Conservation (phyloP, 768 basidiomycete genomes). For the Termitomyces sp. region DNA sequence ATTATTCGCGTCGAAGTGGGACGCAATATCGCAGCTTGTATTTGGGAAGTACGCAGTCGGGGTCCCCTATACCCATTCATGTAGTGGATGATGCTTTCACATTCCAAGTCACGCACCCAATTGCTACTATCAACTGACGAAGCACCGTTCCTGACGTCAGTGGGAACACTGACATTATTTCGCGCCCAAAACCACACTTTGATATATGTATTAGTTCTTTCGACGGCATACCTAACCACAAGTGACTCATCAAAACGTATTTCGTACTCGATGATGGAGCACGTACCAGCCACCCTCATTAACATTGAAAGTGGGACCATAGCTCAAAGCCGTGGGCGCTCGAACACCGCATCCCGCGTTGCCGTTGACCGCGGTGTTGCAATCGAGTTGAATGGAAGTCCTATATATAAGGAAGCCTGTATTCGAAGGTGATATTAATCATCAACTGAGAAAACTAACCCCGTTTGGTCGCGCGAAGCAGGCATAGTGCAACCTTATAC, state of each 20-base stretch:
- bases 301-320: slow-evolving; percentile 51
- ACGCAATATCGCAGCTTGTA: slow-evolving; percentile 49
- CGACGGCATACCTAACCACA: slow-evolving; percentile 54
- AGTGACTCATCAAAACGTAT: neutral
- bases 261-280: neutral
- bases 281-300: slow-evolving; percentile 56
- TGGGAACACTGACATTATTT: slow-evolving; percentile 37
- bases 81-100: neutral
- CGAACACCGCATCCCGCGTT: slow-evolving; percentile 44
- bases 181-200: slow-evolving; percentile 74
- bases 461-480: slow-evolving; percentile 31
- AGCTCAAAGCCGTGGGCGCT: slow-evolving; percentile 33
- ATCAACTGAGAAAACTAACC: slow-evolving; percentile 23
- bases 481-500: slow-evolving; percentile 36
- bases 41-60: slow-evolving; percentile 58
- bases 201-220: slow-evolving; percentile 48
- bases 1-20: slow-evolving; percentile 48
- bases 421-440: neutral
- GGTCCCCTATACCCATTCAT: slow-evolving; percentile 32
- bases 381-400: slow-evolving; percentile 29
- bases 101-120: slow-evolving; percentile 39
- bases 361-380: slow-evolving; percentile 31
- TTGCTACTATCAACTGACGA: slow-evolving; percentile 35
- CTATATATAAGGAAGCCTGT: slow-evolving; percentile 8
- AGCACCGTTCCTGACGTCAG: slow-evolving; percentile 37